Percentiles rank a stretch among this genome's conserved stretches.
Conservation (phyloP, 1,284 basidiomycete genomes). For the Wallemia hederae region DNA sequence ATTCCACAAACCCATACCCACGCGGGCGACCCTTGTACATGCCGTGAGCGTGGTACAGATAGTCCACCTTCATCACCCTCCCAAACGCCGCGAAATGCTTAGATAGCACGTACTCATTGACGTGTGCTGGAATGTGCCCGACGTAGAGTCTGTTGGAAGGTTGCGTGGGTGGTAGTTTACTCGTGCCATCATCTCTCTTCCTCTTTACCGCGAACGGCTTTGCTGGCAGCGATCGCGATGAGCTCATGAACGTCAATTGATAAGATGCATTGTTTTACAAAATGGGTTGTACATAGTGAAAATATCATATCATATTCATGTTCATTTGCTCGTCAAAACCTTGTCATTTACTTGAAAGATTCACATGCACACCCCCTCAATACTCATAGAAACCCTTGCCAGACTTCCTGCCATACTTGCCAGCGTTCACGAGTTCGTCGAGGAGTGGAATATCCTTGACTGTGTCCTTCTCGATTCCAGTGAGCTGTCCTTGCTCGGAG, state of each 20-base stretch:
- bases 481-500: background rate
- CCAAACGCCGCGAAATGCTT: background rate
- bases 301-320: background rate
- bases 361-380: too few relatives aligned
- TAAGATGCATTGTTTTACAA: background rate
- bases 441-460: background rate
- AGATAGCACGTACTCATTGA: background rate
- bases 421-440: background rate
- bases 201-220: background rate
- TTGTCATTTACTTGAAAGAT: too few relatives aligned
- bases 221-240: background rate
- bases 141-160: too few relatives aligned
- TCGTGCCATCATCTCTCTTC: background rate
- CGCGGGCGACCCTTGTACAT: background rate
- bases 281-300: too few relatives aligned
- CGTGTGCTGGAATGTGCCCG: background rate
- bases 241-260: background rate
- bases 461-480: background rate
- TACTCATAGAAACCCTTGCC: background rate
- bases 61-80: background rate
- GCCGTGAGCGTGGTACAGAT: background rate
- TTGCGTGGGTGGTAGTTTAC: background rate
- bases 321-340: too few relatives aligned
- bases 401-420: background rate
- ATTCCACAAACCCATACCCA: background rate